These are phyloP conservation scores for Hypoxylon cercidicola DNA, from an alignment of 495 filamentous ascomycete genomes.

Conservation along the genomic window DNA sequence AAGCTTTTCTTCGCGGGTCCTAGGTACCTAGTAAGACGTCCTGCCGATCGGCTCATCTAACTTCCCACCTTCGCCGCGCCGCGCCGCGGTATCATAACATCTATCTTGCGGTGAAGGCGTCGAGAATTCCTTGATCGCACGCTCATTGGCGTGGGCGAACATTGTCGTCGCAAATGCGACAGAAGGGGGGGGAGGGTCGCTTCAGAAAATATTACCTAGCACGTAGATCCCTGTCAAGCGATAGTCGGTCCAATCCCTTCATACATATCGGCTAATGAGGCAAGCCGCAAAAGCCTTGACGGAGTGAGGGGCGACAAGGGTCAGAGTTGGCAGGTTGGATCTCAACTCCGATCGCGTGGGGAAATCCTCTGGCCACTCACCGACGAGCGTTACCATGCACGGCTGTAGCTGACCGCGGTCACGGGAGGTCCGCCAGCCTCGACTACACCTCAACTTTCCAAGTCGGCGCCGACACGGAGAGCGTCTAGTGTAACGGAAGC, in stretches of 20 bases:
- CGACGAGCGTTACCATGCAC: slow-evolving; percentile 33
- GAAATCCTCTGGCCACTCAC: slow-evolving; percentile 41
- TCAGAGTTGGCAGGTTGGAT: slow-evolving; percentile 27
- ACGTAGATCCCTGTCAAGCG: slow-evolving; percentile 29
- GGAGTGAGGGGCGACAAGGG: slow-evolving; percentile 36
- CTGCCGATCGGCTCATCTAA: slow-evolving; percentile 12
- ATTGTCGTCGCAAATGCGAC: slow-evolving; percentile 25
- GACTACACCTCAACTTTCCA: slow-evolving; percentile 20
- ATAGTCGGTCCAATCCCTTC: slow-evolving; percentile 40
- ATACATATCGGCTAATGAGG: slow-evolving; percentile 44
- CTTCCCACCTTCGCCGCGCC: slow-evolving; percentile 17
- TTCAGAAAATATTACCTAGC: slow-evolving; percentile 36
- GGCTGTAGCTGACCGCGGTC: slow-evolving; percentile 40
- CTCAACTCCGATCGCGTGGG: slow-evolving; percentile 41
- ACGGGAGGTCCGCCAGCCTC: slow-evolving; percentile 34
- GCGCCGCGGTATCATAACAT: slow-evolving; percentile 23
- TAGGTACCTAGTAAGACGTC: not conserved
- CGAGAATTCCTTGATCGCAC: slow-evolving; percentile 7
- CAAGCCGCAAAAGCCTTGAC: slow-evolving; percentile 30
- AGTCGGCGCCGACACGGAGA: slow-evolving; percentile 18
- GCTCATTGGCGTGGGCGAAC: slow-evolving; percentile 21
- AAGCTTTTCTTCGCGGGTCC: not conserved
- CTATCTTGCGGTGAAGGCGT: slow-evolving; percentile 39
- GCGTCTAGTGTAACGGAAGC: slow-evolving; percentile 31
- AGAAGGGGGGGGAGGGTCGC: slow-evolving; percentile 20